Conservation (phyloP, 148 eudicot species). For the Rhododendron ferrugineum region DNA sequence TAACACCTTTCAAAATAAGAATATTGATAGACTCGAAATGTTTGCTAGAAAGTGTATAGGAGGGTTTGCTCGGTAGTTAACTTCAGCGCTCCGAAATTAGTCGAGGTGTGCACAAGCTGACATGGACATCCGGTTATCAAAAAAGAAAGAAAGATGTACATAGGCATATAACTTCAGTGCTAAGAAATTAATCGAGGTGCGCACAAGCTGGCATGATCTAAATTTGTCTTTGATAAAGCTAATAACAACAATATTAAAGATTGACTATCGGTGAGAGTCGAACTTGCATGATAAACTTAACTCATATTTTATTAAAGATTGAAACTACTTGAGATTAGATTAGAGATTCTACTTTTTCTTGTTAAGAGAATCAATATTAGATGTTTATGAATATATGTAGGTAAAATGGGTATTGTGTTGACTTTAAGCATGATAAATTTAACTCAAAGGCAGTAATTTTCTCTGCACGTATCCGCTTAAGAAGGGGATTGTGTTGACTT, state of each 20-base stretch:
- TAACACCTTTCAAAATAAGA: neutral
- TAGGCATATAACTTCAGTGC: too few relatives aligned
- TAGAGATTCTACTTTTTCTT: neutral
- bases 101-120: too few relatives aligned
- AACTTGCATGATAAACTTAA: too few relatives aligned
- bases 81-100: neutral
- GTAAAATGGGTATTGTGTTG: neutral
- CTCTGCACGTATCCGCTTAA: neutral
- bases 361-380: neutral
- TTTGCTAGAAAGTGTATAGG: neutral
- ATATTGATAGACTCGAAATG: neutral
- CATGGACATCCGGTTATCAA: neutral
- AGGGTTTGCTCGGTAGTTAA: neutral
- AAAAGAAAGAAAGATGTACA: too few relatives aligned
- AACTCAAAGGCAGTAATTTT: neutral
- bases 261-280: too few relatives aligned
- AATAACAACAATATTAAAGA: too few relatives aligned
- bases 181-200: too few relatives aligned
- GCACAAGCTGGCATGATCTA: neutral
- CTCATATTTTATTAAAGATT: too few relatives aligned
- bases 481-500: neutral
- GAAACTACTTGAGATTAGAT: neutral
- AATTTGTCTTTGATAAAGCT: too few relatives aligned
- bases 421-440: neutral
- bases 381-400: neutral